Conservation (phyloP, 2,329 filamentous ascomycete genomes). For the Aspergillus neotritici region DNA sequence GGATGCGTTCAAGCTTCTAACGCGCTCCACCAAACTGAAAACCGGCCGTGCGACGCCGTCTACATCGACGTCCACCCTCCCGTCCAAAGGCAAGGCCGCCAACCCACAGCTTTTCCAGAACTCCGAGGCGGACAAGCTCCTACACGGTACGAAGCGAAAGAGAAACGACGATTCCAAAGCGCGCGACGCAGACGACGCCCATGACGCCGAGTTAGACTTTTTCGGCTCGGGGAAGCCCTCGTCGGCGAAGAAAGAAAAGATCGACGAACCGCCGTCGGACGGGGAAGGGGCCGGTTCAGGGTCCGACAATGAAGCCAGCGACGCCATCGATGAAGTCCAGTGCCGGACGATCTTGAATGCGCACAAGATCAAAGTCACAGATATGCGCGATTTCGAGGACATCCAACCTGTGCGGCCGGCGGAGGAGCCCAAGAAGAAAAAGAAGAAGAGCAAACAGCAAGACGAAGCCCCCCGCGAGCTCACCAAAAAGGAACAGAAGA, state of each 20-base stretch:
- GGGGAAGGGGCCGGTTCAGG: slow-evolving; percentile 13
- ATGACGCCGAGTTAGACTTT: slow-evolving; percentile 31
- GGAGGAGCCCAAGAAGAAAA: slow-evolving; percentile 46
- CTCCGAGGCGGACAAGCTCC: slow-evolving; percentile 24
- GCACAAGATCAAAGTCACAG: slow-evolving; percentile 77
- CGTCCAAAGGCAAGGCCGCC: slow-evolving; percentile 37
- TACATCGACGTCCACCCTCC: slow-evolving; percentile 25
- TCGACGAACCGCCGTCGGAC: slow-evolving; percentile 12
- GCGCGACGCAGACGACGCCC: slow-evolving; percentile 16
- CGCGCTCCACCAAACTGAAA: slow-evolving; percentile 41
- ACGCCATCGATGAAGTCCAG: slow-evolving; percentile 59
- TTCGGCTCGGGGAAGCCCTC: slow-evolving; percentile 29
- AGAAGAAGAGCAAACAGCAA: slow-evolving; percentile 53
- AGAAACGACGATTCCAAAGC: slow-evolving; percentile 31
- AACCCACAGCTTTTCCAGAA: slow-evolving; percentile 36
- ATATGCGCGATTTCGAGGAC: slow-evolving; percentile 54
- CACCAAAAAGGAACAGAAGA: slow-evolving; percentile 47
- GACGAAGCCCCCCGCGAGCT: slow-evolving; percentile 33
- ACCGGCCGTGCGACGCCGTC: slow-evolving; percentile 19
- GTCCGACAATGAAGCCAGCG: slow-evolving; percentile 20
- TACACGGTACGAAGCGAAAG: slow-evolving; percentile 26
- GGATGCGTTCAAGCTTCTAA: slow-evolving; percentile 44
- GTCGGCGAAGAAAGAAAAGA: slow-evolving; percentile 16
- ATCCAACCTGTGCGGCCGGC: slow-evolving; percentile 22
- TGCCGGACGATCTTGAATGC: slow-evolving; percentile 68